A percentile compares a stretch with the other conserved stretches of the same genome.
Conservation (phyloP, 2,329 filamentous ascomycete species). For the Scytalidium lignicola region DNA sequence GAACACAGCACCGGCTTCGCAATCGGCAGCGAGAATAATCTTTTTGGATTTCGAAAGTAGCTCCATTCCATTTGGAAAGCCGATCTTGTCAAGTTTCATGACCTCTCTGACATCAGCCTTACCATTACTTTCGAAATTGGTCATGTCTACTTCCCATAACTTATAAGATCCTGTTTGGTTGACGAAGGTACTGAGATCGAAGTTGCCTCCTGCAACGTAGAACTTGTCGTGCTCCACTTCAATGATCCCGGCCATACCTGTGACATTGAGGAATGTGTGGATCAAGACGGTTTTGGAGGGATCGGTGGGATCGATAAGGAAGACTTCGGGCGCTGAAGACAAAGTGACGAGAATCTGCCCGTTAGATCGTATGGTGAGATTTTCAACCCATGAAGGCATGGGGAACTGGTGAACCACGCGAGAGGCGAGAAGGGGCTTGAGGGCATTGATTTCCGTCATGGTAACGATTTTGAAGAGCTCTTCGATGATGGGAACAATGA, state of each 20-base stretch:
- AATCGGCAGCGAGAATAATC: constrained; percentile 20
- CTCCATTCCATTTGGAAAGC: constrained; percentile 3
- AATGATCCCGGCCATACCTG: constrained; percentile 6
- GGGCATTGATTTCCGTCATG: neutral
- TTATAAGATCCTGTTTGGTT: constrained; percentile 3
- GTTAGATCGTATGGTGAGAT: constrained; percentile 11
- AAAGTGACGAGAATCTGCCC: constrained; percentile 10
- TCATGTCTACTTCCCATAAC: constrained; percentile 7
- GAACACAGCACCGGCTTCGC: constrained; percentile 21
- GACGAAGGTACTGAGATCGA: neutral
- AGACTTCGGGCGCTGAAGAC: constrained; percentile 6
- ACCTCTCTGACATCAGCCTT: constrained; percentile 1
- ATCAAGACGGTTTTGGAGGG: constrained; percentile 1
- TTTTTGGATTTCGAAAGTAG: no score
- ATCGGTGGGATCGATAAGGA: constrained; percentile 3
- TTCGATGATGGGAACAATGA: no score
- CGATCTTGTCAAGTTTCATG: neutral
- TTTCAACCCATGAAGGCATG: constrained; percentile 12
- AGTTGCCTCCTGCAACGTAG: constrained; percentile 7
- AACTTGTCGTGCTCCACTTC: constrained; percentile 7
- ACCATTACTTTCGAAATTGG: neutral
- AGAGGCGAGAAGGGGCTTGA: constrained; percentile 4
- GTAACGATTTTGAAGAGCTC: no score
- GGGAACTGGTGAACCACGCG: constrained; percentile 10
- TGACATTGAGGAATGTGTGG: constrained; percentile 2